A percentile compares a stretch with the other conserved stretches of the same genome.
Evolutionary conservation across 2,329 filamentous ascomycete genomes (phyloP).

Genomic region (Trichoderma sp.): DNA sequence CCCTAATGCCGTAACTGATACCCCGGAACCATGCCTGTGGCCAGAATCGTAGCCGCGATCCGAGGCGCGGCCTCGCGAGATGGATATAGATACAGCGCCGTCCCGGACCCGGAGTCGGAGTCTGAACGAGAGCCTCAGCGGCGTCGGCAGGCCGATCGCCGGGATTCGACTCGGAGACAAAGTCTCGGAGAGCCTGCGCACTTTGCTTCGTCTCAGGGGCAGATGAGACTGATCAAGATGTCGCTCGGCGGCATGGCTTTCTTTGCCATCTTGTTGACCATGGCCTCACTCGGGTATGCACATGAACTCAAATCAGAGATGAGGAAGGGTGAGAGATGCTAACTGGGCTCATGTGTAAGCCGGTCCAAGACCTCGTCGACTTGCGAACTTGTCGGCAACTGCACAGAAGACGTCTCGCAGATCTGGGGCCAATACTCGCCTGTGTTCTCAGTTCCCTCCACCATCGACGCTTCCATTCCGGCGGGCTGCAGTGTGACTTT

Average conservation of each 20-base stretch:
- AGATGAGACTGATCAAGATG: conserved; percentile 29
- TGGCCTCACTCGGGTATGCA: conserved; percentile 31
- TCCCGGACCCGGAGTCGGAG: conserved; percentile 30
- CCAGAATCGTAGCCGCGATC: conserved; percentile 31
- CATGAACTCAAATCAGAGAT: not conserved
- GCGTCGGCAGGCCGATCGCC: conserved; percentile 2
- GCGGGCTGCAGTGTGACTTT: conserved; percentile 74
- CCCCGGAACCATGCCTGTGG: conserved; percentile 7
- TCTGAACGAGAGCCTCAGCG: not conserved
- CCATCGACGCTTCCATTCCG: conserved; percentile 63
- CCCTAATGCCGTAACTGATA: not conserved
- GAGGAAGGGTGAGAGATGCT: not conserved
- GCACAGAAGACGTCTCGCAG: conserved; percentile 62
- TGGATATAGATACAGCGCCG: conserved; percentile 38
- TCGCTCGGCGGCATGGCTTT: conserved; percentile 30
- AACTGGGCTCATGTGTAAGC: conserved; percentile 3
- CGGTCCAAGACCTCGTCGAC: conserved; percentile 15
- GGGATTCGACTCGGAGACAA: not conserved
- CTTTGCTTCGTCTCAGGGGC: conserved; percentile 10
- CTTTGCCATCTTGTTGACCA: conserved; percentile 29
- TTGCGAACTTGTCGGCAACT: conserved; percentile 44
- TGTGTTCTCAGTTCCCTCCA: conserved; percentile 74
- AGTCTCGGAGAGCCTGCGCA: not conserved
- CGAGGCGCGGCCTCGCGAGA: conserved; percentile 30
- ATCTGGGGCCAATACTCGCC: conserved; percentile 89